phyloP scores from a whole-genome alignment of 2,329 filamentous ascomycete genomes.

The Talaromyces sp. region DNA sequence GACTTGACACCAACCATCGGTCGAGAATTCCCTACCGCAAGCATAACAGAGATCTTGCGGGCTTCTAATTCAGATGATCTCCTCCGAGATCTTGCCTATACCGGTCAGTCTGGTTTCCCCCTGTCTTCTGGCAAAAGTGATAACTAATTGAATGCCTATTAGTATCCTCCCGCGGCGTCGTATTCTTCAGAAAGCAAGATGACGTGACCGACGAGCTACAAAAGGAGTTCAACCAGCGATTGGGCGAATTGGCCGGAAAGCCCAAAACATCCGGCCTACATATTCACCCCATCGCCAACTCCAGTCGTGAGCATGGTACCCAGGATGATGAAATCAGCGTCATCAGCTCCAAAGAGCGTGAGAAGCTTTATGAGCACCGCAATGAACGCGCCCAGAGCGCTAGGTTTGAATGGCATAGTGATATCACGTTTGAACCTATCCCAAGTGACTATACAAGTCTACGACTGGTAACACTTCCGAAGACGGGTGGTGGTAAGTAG shows the following conservation, averaged over 20 bases:
- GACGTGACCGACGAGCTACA: constrained; percentile 14
- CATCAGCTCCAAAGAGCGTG: constrained; percentile 45
- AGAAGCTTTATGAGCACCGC: constrained; percentile 51
- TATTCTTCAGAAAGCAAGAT: constrained; percentile 21
- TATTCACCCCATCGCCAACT: constrained; percentile 51
- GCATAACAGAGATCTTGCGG: constrained; percentile 50
- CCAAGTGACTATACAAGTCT: constrained; percentile 51
- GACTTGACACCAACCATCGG: constrained; percentile 55
- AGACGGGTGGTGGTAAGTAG: constrained; percentile 41
- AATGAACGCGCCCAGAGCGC: constrained; percentile 34
- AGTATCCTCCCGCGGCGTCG: constrained; percentile 46
- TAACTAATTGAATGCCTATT: background rate
- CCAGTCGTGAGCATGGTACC: constrained; percentile 47
- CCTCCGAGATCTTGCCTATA: constrained; percentile 37
- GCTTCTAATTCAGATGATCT: constrained; percentile 39
- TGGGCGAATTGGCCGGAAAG: constrained; percentile 50
- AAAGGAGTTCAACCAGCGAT: constrained; percentile 45
- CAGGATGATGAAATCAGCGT: constrained; percentile 52
- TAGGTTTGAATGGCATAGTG: constrained; percentile 48
- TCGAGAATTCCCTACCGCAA: constrained; percentile 44
- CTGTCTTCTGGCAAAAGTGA: background rate
- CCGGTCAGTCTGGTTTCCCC: constrained; percentile 24
- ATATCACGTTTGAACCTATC: constrained; percentile 51
- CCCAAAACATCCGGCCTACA: constrained; percentile 48
- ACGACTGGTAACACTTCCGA: constrained; percentile 45